Evolutionary conservation across 192 early-diverging fungal species (phyloP), one percentile per base, ranked within the genome.

Genomic region (Coemansia sp.): DNA sequence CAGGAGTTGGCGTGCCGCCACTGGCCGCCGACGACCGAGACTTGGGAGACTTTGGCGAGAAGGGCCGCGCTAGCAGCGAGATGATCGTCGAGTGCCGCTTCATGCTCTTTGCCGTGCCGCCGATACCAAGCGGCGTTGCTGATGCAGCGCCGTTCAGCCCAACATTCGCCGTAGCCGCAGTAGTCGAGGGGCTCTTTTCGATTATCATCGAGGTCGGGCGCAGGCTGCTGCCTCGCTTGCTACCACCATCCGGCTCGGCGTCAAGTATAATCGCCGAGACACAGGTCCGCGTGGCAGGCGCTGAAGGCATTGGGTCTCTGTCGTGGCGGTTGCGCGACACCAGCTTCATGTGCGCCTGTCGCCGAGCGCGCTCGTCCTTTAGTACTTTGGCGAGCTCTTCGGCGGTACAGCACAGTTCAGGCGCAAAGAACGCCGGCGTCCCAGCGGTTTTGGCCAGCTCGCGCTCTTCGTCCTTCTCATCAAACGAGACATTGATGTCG

Each of bases 371-470:
- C 63, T 82, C 72, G 31, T 74, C 74, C 9, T 65, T 68, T 44
- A 84, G 68, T 6, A 84, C 74, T 29, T 63, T 70, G 42, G 79
- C 70, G 70, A 87, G 72, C 69, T 80, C 76, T 42, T 76, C 82
- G n/a, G 70, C 61, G 4, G 79, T 87, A 71, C 91, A 91, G 81
- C 97, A 99, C 20, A 98, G 85, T 79, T 99, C 97, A 20, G 97
- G 97, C 36, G 97, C 97, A 88, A 99, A 99, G 74, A 99, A 99
- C 3, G 97, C 96, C 3, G 97, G 97, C 20, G 91, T 93, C 2
- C 97, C 97, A 5, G 94, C 96, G 2, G 97, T 99, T 73, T 96
- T 95, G 47, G 93, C 91, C 44, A 99, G 86, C 78, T 98, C 96
- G 51, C 89, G 84, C 76, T 97, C 93, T 70, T 94, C 82, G 12